phyloP scores from a whole-genome alignment of 106 monocot genomes.

The Phalaenopsis equestris region DNA sequence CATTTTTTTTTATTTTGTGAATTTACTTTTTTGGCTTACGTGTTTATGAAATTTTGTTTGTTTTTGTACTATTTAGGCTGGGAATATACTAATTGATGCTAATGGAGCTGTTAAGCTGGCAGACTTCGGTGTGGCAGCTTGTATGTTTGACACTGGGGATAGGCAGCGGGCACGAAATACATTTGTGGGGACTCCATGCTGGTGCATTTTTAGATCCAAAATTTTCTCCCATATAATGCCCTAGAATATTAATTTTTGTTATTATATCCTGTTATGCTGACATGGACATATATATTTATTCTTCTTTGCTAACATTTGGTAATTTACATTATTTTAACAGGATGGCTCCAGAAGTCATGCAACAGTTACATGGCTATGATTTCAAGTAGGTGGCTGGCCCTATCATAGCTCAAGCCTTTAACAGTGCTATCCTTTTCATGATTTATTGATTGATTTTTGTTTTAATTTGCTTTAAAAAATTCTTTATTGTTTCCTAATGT shows the following conservation, averaged over 20 bases:
- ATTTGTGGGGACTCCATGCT: constrained; percentile 97
- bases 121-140: constrained; percentile 94
- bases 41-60: no score
- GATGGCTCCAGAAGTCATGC: constrained; percentile 99
- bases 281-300: background rate
- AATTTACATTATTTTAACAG: constrained; percentile 25
- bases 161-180: constrained; percentile 86
- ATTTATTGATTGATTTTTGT: background rate
- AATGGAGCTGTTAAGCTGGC: constrained; percentile 88
- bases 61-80: constrained; percentile 50
- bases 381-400: constrained; percentile 62
- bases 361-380: constrained; percentile 93
- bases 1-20: constrained; percentile 4
- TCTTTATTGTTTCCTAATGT: constrained; percentile 4
- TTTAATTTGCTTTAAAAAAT: background rate
- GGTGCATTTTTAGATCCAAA: constrained; percentile 29
- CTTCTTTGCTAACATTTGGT: background rate
- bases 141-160: constrained; percentile 95
- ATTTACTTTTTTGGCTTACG: background rate
- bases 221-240: background rate
- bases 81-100: constrained; percentile 73
- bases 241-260: constrained; percentile 3
- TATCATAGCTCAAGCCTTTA: background rate
- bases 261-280: background rate
- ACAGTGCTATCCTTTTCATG: background rate